Conservation (phyloP, 225 moss, liverwort and hornwort species). For the Marchantia polymorpha region DNA sequence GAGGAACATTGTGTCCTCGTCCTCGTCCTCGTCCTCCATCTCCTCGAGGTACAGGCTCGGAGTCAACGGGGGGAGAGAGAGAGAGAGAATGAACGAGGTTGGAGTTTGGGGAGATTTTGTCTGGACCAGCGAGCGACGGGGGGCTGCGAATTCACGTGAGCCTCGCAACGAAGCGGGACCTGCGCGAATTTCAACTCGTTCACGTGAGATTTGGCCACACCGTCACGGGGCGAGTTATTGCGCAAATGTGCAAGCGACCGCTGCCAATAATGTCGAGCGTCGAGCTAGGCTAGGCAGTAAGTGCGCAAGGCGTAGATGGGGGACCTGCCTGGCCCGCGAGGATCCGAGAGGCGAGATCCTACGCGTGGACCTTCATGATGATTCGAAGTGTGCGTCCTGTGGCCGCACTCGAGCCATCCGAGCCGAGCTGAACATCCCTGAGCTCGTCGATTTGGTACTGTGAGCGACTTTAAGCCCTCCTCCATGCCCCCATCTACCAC, state of each 20-base stretch:
- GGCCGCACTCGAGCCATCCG: neutral
- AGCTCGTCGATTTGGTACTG: neutral
- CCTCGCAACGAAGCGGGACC: no score
- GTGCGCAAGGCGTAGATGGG: neutral
- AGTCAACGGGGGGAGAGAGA: no score
- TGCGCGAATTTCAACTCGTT: neutral
- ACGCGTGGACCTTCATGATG: neutral
- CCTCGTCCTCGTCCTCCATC: no score
- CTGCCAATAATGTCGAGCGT: neutral
- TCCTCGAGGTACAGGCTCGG: no score
- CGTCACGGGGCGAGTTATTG: neutral
- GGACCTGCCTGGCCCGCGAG: neutral
- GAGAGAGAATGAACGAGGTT: no score
- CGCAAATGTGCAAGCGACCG: neutral
- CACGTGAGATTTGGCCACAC: neutral
- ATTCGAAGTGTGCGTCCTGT: neutral
- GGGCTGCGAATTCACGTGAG: no score
- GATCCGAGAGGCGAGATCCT: constrained; percentile 1
- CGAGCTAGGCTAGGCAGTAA: neutral
- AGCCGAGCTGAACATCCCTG: neutral
- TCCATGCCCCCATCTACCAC: neutral
- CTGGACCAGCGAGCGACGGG: no score
- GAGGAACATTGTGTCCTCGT: no score
- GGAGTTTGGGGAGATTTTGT: no score
- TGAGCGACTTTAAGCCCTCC: neutral